Evolutionary conservation across 1,139 yeast genomes (phyloP).

Genomic region (Arxiozyma bovina): DNA sequence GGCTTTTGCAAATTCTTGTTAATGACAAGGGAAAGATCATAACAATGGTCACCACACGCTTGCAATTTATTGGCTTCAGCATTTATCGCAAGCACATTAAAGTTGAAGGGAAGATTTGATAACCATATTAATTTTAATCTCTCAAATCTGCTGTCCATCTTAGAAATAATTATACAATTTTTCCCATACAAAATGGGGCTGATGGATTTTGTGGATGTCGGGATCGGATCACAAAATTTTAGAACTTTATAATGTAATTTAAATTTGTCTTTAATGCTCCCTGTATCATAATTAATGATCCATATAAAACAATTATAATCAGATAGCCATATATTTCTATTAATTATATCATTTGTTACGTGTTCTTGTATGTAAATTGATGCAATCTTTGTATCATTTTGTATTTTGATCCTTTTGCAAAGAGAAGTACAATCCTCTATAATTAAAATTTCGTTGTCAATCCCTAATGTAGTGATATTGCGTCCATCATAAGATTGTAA

Average conservation of each 20-base stretch:
- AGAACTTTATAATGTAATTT: constrained; percentile 3
- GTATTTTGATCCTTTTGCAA: background rate
- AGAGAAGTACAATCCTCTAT: constrained; percentile 1
- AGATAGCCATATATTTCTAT: constrained; percentile 6
- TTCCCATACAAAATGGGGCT: background rate
- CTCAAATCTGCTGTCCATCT: background rate
- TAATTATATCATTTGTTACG: background rate
- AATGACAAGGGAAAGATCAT: background rate
- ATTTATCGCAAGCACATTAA: background rate
- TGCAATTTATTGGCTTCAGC: background rate
- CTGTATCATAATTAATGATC: constrained; percentile 10
- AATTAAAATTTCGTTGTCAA: constrained; percentile 9
- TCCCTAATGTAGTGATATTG: constrained; percentile 7
- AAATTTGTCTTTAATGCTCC: constrained; percentile 5
- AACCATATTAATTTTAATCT: background rate
- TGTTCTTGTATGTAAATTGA: background rate
- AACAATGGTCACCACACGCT: background rate
- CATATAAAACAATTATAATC: constrained; percentile 19
- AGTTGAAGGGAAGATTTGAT: background rate
- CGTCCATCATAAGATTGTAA: background rate
- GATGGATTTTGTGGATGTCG: background rate
- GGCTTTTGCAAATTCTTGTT: background rate
- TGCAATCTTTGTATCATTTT: background rate
- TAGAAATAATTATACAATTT: background rate
- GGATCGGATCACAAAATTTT: background rate